These are phyloP conservation scores for Cladophialophora yegresii DNA, from an alignment of 2,329 filamentous ascomycete genomes.

Conservation along the genomic window DNA sequence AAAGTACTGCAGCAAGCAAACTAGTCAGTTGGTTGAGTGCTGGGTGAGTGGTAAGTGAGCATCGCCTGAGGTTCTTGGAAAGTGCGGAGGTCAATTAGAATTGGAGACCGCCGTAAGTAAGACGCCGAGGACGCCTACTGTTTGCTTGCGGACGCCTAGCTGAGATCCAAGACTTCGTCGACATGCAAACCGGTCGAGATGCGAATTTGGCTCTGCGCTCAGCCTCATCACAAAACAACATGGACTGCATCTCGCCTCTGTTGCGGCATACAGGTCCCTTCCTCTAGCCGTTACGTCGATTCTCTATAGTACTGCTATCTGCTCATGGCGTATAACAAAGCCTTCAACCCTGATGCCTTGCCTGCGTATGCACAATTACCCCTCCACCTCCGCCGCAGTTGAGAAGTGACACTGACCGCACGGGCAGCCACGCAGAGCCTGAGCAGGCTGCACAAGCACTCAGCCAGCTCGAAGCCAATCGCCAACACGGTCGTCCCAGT, in stretches of 20 bases:
- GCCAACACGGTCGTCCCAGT: conserved; percentile 25
- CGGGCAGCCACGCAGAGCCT: conserved; percentile 69
- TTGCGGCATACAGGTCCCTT: background rate
- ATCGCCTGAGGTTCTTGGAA: background rate
- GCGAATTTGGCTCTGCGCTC: conserved; percentile 5
- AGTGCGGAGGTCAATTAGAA: background rate
- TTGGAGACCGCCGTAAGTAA: background rate
- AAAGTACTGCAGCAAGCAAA: background rate
- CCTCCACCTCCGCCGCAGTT: conserved; percentile 25
- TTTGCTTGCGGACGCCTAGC: conserved; percentile 12
- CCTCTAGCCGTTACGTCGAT: background rate
- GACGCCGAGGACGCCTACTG: background rate
- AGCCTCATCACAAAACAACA: conserved; percentile 10
- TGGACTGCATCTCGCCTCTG: background rate
- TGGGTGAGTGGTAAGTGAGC: background rate
- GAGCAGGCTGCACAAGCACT: conserved; percentile 58
- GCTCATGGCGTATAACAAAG: conserved; percentile 87
- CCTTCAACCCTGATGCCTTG: conserved; percentile 91
- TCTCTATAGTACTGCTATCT: background rate
- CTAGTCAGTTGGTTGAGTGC: background rate
- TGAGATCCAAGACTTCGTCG: conserved; percentile 1
- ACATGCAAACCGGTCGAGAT: conserved; percentile 3
- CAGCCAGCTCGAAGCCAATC: conserved; percentile 35
- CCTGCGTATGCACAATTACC: conserved; percentile 67
- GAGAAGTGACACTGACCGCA: conserved; percentile 34